phyloP scores from a whole-genome alignment of 805 yeast genomes.

The Ogataea philodendri region DNA sequence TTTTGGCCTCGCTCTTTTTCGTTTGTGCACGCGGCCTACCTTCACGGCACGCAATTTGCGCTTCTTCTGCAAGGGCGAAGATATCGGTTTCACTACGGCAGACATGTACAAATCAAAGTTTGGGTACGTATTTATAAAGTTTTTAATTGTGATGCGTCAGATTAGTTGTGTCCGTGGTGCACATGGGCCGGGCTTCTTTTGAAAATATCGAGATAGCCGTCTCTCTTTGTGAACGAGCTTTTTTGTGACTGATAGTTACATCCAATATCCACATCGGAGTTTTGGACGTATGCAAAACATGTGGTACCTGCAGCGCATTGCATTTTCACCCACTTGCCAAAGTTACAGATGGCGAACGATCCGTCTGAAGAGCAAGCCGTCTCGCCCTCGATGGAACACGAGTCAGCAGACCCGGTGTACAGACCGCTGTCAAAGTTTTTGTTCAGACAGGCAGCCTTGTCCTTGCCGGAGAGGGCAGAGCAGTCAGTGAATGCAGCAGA shows the following conservation, averaged over 20 bases:
- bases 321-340: conserved; percentile 54
- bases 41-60: background rate
- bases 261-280: conserved; percentile 43
- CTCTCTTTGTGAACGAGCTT: conserved; percentile 33
- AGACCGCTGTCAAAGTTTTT: conserved; percentile 42
- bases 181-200: conserved; percentile 25
- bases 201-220: conserved; percentile 20
- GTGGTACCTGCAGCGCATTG: conserved; percentile 63
- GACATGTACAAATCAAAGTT: background rate
- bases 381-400: conserved; percentile 47
- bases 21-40: background rate
- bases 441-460: conserved; percentile 45
- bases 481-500: conserved; percentile 33
- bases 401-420: conserved; percentile 40
- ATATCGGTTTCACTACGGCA: conserved; percentile 6
- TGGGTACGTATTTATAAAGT: conserved; percentile 6
- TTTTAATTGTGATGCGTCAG: conserved; percentile 4
- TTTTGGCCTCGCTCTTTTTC: background rate
- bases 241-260: conserved; percentile 44
- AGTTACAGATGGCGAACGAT: conserved; percentile 52
- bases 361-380: conserved; percentile 53
- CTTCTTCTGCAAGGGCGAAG: background rate
- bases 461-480: conserved; percentile 37
- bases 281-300: conserved; percentile 51
- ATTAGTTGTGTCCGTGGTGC: conserved; percentile 18